These are phyloP conservation scores for Opeltia flavorubescens DNA, from an alignment of 495 filamentous ascomycete species.

Conservation along the genomic window DNA sequence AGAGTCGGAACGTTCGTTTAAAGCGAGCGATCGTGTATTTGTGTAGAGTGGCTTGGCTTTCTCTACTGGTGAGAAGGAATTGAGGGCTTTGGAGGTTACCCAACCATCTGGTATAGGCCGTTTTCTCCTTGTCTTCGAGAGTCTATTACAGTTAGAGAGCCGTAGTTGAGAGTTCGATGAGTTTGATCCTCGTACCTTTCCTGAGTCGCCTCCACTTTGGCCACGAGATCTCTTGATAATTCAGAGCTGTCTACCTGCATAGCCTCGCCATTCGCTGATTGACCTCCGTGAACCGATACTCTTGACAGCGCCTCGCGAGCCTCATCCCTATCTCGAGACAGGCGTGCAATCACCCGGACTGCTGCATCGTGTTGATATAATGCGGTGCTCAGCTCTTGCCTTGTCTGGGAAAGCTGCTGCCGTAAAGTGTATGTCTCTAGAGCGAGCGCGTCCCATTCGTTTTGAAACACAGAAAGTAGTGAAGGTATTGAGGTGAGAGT, in stretches of 20 bases:
- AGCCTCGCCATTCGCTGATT: constrained; percentile 49
- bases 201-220: constrained; percentile 65
- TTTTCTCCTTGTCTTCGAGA: constrained; percentile 76
- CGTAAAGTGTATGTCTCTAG: constrained; percentile 79
- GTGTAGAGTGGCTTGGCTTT: constrained; percentile 50
- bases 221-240: constrained; percentile 56
- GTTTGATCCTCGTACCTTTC: constrained; percentile 46
- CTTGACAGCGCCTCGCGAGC: constrained; percentile 83
- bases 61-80: constrained; percentile 45
- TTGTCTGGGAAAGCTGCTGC: constrained; percentile 74
- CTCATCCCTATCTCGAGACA: constrained; percentile 83
- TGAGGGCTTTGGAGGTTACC: constrained; percentile 61
- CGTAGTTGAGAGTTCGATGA: background rate
- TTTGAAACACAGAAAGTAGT: constrained; percentile 91
- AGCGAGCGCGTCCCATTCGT: constrained; percentile 92
- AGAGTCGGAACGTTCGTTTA: constrained; percentile 50
- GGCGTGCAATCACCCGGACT: constrained; percentile 75
- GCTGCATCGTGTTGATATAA: constrained; percentile 96
- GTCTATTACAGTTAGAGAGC: constrained; percentile 31
- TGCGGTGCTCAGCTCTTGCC: constrained; percentile 84
- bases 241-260: constrained; percentile 79
- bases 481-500: constrained; percentile 94
- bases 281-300: constrained; percentile 49
- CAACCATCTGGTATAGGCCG: constrained; percentile 72
- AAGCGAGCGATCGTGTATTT: constrained; percentile 49